These are phyloP conservation scores for Hypoxylon lenormandii DNA, from an alignment of 495 filamentous ascomycete species.

Conservation along the genomic window DNA sequence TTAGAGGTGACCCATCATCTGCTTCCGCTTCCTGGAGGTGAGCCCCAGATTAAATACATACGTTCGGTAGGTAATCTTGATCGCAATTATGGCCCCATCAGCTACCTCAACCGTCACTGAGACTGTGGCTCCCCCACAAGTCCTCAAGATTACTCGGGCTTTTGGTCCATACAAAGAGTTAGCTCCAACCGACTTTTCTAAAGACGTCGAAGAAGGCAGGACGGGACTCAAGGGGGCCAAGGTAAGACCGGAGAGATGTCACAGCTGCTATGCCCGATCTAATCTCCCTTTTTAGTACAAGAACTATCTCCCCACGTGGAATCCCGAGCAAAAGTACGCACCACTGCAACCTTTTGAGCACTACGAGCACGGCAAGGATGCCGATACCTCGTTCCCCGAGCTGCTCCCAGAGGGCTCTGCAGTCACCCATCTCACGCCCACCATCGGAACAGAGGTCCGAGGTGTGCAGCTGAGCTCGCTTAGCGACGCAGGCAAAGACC, in stretches of 20 bases:
- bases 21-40: neutral
- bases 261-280: neutral
- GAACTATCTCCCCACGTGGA: slow-evolving; percentile 82
- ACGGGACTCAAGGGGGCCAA: slow-evolving; percentile 60
- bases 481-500: slow-evolving; percentile 75
- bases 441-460: slow-evolving; percentile 79
- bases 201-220: slow-evolving; percentile 62
- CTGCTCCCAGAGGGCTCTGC: slow-evolving; percentile 68
- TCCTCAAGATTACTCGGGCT: slow-evolving; percentile 56
- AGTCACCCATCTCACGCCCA: slow-evolving; percentile 73
- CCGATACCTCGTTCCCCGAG: slow-evolving; percentile 74
- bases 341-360: slow-evolving; percentile 77
- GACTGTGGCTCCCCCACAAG: slow-evolving; percentile 51
- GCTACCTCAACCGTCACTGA: slow-evolving; percentile 61
- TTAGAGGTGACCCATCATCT: neutral
- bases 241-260: slow-evolving; percentile 36
- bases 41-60: slow-evolving; percentile 13
- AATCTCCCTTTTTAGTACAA: slow-evolving; percentile 65
- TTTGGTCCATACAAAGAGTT: slow-evolving; percentile 73
- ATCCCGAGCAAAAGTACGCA: slow-evolving; percentile 68
- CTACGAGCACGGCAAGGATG: slow-evolving; percentile 77
- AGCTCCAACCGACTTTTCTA: slow-evolving; percentile 63
- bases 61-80: neutral
- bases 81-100: slow-evolving; percentile 66
- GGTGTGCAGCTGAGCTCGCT: slow-evolving; percentile 81